Percentiles rank a stretch among this genome's conserved stretches.
Conservation (phyloP, 129 eudicot species). For the Arctium lappa region DNA sequence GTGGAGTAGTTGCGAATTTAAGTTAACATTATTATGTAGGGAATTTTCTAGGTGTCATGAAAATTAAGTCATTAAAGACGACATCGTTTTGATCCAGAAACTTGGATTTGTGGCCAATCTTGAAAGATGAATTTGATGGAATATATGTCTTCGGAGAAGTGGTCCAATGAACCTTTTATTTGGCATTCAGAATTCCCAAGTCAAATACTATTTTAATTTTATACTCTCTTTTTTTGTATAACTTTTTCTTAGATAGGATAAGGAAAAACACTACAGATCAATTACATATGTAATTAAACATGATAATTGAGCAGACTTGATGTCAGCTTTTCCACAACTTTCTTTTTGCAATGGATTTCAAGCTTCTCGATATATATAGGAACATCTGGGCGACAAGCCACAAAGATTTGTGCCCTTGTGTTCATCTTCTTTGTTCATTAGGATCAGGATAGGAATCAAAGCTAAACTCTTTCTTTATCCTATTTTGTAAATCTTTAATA, state of each 20-base stretch:
- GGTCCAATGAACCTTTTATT: slow-evolving; percentile 24
- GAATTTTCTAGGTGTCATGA: slow-evolving; percentile 27
- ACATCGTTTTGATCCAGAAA: slow-evolving; percentile 13
- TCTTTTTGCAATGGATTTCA: background rate
- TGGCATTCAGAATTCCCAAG: slow-evolving; percentile 1
- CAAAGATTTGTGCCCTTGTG: background rate
- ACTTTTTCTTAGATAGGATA: background rate
- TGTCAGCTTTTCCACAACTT: background rate
- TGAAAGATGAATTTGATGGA: slow-evolving; percentile 9
- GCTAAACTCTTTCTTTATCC: background rate
- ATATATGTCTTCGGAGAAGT: slow-evolving; percentile 9
- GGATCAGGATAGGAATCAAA: background rate
- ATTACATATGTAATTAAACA: background rate
- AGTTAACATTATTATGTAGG: slow-evolving; percentile 23
- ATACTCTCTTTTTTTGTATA: no score
- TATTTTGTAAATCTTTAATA: background rate
- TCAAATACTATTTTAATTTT: background rate
- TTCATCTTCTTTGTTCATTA: background rate
- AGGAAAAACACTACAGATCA: background rate
- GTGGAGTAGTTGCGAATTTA: slow-evolving; percentile 28
- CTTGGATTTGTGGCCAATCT: slow-evolving; percentile 7
- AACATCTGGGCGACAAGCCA: background rate
- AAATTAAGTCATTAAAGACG: slow-evolving; percentile 12
- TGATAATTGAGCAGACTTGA: background rate
- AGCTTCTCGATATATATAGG: background rate